Conservation (phyloP, 495 filamentous ascomycete genomes). For the Talaromyces thailandensis region DNA sequence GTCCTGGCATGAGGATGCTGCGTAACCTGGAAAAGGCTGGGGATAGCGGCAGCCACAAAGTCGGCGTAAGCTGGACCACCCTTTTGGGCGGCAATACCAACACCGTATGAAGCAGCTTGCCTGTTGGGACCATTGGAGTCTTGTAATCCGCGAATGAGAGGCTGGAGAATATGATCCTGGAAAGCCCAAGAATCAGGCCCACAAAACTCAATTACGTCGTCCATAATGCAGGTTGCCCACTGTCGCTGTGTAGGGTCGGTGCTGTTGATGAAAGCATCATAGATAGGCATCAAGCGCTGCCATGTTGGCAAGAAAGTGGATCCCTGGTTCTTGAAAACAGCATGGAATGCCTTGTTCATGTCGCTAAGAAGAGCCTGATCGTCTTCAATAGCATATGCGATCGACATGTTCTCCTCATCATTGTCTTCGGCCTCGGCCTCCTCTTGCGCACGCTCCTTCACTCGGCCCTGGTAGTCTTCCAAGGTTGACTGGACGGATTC, state of each 20-base stretch:
- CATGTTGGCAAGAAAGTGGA: slow-evolving; percentile 74
- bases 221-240: slow-evolving; percentile 97
- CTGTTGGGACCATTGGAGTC: slow-evolving; percentile 86
- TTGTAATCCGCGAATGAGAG: slow-evolving; percentile 70
- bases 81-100: slow-evolving; percentile 91
- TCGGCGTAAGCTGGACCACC: slow-evolving; percentile 76
- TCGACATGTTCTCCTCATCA: slow-evolving; percentile 64
- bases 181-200: slow-evolving; percentile 76
- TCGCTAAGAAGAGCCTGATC: slow-evolving; percentile 95
- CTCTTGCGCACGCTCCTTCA: slow-evolving; percentile 70
- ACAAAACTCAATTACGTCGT: slow-evolving; percentile 97
- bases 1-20: slow-evolving; percentile 69
- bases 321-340: slow-evolving; percentile 94
- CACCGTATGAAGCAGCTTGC: slow-evolving; percentile 93
- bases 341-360: slow-evolving; percentile 99
- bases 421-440: slow-evolving; percentile 69
- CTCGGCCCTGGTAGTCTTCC: slow-evolving; percentile 83
- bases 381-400: slow-evolving; percentile 82
- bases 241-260: slow-evolving; percentile 86
- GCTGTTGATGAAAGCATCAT: slow-evolving; percentile 77
- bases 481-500: slow-evolving; percentile 72
- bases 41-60: slow-evolving; percentile 71
- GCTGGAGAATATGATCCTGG: slow-evolving; percentile 73
- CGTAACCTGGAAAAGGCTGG: slow-evolving; percentile 74
- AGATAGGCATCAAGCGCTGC: slow-evolving; percentile 75